Evolutionary conservation across 164 flowering plant species (phyloP), one percentile per base, ranked within the genome.

Genomic region (Sedum album): DNA sequence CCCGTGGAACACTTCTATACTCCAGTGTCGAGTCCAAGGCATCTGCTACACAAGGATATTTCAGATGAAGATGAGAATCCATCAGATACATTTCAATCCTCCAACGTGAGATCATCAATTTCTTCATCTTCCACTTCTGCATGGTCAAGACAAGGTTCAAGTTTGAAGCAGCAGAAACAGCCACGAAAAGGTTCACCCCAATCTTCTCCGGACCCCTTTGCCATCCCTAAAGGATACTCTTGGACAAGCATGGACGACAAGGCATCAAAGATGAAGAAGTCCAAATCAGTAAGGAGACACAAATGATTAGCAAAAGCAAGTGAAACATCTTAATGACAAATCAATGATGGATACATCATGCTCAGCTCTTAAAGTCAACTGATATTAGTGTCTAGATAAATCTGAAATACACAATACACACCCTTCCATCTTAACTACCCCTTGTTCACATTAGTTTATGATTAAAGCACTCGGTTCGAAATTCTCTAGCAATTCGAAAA

Each of bases 181-280:
- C 38, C 38, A 35, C n/a, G n/a, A n/a, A n/a, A 25, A 31, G 35
- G 66, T 38, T 42, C 41, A 20, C 68, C 74, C 26, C 71, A 73
- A 28, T 21, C 73, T 31, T 88, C 91, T 64, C 93, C 92, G 36
- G 91, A 93, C 69, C 97, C 97, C 0, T 93, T 93, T 69, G 85
- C 78, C 0, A 88, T 93, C 39, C 98, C 98, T 0, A 71, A 69
- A 66, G 93, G 88, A 51, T 93, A 91, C 67, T 73, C 76, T 0
- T 93, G 98, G 98, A 82, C 79, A 2, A 86, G 85, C 68, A 68
- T 77, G 4, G 91, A 86, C 61, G 86, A 79, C 48, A 89, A 81
- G 73, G 76, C 75, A 3, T 70, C 68, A 30, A 87, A 85, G 70
- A 67, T 80, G 86, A 90, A 79, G 74, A 89, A 80, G 78, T 83